Conservation (phyloP, 1,284 basidiomycete genomes). For the Wallemia hederae region DNA sequence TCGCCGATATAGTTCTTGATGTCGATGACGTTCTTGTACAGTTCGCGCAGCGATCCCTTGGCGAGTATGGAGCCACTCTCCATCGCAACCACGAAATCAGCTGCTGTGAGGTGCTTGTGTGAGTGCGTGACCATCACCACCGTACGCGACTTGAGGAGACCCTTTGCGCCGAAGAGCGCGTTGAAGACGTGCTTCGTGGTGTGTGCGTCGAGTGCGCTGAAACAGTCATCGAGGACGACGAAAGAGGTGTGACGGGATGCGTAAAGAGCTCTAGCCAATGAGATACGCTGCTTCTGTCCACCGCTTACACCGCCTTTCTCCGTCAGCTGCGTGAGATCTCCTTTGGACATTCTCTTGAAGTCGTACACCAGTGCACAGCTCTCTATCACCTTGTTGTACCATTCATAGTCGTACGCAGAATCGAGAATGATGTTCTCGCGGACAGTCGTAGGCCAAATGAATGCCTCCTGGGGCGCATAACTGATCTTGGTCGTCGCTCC, state of each 20-base stretch:
- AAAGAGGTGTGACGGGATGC: conserved; percentile 1
- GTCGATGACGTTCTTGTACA: conserved; percentile 4
- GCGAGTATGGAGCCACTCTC: conserved; percentile 4
- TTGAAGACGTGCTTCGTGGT: conserved; percentile 4
- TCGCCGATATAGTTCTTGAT: conserved; percentile 3
- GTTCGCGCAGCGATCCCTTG: conserved; percentile 3
- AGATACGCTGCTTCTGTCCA: conserved; percentile 11
- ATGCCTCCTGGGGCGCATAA: conserved; percentile 12
- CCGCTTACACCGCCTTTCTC: conserved; percentile 10
- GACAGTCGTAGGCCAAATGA: conserved; percentile 10
- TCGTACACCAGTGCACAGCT: conserved; percentile 8
- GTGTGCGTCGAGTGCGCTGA: conserved; percentile 3
- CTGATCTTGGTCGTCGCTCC: conserved; percentile 5
- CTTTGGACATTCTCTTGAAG: conserved; percentile 2
- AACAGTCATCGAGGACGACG: conserved; percentile 6
- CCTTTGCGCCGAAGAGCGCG: conserved; percentile 4
- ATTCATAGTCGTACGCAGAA: conserved; percentile 5
- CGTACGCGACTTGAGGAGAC: conserved; percentile 3
- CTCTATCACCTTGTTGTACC: conserved; percentile 9
- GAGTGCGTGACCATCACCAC: conserved; percentile 5
- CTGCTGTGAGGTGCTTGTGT: conserved; percentile 6
- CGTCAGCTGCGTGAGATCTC: conserved; percentile 6
- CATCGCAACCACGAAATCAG: conserved; percentile 5
- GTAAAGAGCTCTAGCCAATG: conserved; percentile 6
- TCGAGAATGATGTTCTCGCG: conserved; percentile 10